Evolutionary conservation across 176 grass and related monocot species (phyloP).

Genomic region (Carex kokanica): DNA sequence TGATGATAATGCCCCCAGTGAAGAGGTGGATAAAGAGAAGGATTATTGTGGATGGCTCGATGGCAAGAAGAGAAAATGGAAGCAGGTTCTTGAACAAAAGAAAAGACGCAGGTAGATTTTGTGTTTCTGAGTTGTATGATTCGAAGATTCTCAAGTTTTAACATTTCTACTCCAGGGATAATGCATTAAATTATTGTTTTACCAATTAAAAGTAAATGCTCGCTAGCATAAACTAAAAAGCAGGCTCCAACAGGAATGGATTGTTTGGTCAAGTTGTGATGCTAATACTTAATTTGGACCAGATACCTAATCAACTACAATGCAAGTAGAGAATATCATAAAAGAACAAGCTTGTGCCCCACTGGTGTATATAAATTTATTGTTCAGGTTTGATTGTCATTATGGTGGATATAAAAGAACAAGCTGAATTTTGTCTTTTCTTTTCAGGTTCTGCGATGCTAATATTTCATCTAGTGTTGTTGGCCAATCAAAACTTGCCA

Average conservation of each 20-base stretch:
- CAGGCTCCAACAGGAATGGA: neutral
- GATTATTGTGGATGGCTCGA: conserved; percentile 98
- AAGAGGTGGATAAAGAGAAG: conserved; percentile 50
- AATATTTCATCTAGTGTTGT: conserved; percentile 32
- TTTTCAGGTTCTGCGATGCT: conserved; percentile 55
- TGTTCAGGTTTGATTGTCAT: neutral
- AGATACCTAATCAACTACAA: neutral
- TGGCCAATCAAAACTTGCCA: conserved; percentile 37
- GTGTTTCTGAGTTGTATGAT: conserved; percentile 1
- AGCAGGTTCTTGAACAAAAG: conserved; percentile 52
- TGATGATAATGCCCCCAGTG: conserved; percentile 34
- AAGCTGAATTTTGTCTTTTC: conserved; percentile 1
- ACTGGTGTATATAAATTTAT: neutral
- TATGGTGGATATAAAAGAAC: neutral
- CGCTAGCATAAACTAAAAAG: neutral
- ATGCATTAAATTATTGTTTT: neutral
- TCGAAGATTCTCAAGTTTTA: neutral
- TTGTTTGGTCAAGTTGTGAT: neutral
- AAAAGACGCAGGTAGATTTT: conserved; percentile 62
- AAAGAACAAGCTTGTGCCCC: neutral
- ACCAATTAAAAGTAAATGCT: neutral
- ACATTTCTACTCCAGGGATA: neutral
- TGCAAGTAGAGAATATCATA: neutral
- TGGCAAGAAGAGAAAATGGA: conserved; percentile 92
- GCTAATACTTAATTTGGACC: neutral